Percentiles rank a stretch among this genome's conserved stretches.
phyloP scores from a whole-genome alignment of 192 early-diverging fungal genomes.

The Entophlyctis luteolus region DNA sequence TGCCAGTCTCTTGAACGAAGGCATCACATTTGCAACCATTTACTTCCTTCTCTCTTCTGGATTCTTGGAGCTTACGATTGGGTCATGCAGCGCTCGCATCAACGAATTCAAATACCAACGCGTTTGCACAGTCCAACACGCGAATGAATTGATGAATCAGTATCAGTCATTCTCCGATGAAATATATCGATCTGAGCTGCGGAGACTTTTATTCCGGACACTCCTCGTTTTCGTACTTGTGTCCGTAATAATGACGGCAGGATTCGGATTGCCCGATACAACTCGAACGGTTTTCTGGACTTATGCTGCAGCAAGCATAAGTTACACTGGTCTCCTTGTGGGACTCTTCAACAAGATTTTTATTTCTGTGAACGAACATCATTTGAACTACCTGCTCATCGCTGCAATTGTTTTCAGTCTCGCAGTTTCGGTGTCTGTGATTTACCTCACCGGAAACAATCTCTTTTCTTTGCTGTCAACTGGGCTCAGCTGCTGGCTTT shows the following conservation, averaged over 20 bases:
- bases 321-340: conserved; percentile 13
- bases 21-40: conserved; percentile 34
- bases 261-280: neutral
- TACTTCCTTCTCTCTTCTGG: conserved; percentile 42
- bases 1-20: neutral
- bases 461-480: conserved; percentile 10
- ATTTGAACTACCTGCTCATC: conserved; percentile 21
- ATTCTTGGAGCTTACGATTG: conserved; percentile 37
- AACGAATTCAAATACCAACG: neutral
- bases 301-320: neutral
- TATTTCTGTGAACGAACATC: conserved; percentile 27
- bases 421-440: neutral
- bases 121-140: neutral
- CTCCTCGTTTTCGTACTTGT: neutral
- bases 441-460: conserved; percentile 22
- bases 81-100: neutral
- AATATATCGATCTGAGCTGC: neutral
- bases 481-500: conserved; percentile 37
- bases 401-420: conserved; percentile 21
- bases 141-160: neutral
- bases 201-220: neutral
- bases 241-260: neutral
- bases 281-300: neutral
- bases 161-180: neutral
- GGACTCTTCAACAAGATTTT: conserved; percentile 46